Conservation (phyloP, 2,329 filamentous ascomycete genomes). For the Paecilomyces dactylethromorphus region DNA sequence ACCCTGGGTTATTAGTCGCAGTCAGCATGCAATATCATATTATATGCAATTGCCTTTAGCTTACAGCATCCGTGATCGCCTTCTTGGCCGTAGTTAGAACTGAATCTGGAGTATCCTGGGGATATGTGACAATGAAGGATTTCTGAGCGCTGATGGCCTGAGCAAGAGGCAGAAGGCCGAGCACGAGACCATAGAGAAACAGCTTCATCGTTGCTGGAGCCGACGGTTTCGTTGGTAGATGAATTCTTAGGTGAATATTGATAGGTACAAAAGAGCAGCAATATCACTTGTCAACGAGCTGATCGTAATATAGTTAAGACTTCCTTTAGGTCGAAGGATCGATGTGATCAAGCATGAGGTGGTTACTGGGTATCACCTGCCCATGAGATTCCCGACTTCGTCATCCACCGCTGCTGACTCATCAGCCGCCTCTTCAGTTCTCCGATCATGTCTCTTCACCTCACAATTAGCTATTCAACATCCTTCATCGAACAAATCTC, state of each 20-base stretch:
- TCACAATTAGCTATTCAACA: background rate
- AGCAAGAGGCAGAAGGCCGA: slow-evolving; percentile 54
- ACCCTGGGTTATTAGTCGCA: slow-evolving; percentile 38
- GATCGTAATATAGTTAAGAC: background rate
- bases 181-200: slow-evolving; percentile 50
- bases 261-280: background rate
- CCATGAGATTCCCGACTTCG: slow-evolving; percentile 3
- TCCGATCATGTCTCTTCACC: background rate
- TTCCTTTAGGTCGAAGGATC: background rate
- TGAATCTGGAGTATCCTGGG: slow-evolving; percentile 59
- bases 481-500: background rate
- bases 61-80: slow-evolving; percentile 58
- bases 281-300: background rate
- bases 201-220: slow-evolving; percentile 55
- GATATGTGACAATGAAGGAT: slow-evolving; percentile 72
- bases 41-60: slow-evolving; percentile 11
- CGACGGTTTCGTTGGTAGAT: background rate
- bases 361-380: background rate
- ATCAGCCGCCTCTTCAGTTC: slow-evolving; percentile 2
- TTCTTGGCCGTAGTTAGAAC: slow-evolving; percentile 67
- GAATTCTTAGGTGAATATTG: background rate
- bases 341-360: background rate
- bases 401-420: slow-evolving; percentile 11
- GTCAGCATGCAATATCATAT: background rate
- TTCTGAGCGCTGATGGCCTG: slow-evolving; percentile 57